phyloP scores from a whole-genome alignment of 352 stramenopile genomes.

The Pythium sp. region DNA sequence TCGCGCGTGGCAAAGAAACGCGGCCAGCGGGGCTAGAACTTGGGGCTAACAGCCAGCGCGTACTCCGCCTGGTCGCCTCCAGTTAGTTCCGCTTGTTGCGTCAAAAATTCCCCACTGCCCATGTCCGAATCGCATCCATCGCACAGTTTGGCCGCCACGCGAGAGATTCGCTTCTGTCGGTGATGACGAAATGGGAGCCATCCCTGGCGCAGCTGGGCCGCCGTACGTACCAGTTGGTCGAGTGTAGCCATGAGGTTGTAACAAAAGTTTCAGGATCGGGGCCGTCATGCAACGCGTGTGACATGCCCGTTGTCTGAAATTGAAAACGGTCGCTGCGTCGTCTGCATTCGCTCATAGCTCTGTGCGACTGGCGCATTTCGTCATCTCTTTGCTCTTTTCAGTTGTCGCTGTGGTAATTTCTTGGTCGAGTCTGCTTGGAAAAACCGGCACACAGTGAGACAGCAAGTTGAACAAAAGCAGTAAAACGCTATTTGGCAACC shows the following conservation, averaged over 20 bases:
- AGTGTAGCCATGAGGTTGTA: not conserved
- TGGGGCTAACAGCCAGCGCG: no score
- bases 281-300: not conserved
- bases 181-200: not conserved
- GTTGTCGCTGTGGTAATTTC: not conserved
- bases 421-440: not conserved
- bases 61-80: not conserved
- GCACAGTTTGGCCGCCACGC: not conserved
- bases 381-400: not conserved
- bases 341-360: not conserved
- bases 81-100: not conserved
- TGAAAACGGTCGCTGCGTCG: not conserved
- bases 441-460: not conserved
- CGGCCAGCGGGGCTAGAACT: not conserved
- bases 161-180: not conserved
- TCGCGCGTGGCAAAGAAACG: not conserved
- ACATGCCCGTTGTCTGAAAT: not conserved
- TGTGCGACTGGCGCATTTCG: not conserved
- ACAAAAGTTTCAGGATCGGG: not conserved
- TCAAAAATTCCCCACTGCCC: not conserved
- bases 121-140: not conserved
- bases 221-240: not conserved
- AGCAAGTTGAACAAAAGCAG: not conserved
- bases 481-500: not conserved
- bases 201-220: not conserved